Percentiles rank a stretch among this genome's conserved stretches.
Conservation (phyloP, 306 rosid species). For the Castanopsis chinensis region DNA sequence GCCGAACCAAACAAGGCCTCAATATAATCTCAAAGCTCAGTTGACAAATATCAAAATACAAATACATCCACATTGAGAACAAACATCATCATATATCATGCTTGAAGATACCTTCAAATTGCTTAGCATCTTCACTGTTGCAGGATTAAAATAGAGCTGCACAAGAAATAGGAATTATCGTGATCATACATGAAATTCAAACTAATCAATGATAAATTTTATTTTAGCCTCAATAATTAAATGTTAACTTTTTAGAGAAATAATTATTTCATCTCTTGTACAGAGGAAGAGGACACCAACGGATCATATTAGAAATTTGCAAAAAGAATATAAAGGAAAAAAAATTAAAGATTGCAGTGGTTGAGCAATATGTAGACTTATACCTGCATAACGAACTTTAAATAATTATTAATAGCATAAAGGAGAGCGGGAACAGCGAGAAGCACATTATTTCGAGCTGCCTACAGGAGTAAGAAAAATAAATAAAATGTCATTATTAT, state of each 20-base stretch:
- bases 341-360: background rate
- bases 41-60: background rate
- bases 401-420: background rate
- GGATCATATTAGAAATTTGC: background rate
- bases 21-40: background rate
- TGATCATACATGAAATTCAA: background rate
- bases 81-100: conserved; percentile 6
- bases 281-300: background rate
- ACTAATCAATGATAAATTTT: background rate
- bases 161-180: conserved; percentile 19
- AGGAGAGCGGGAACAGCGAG: conserved; percentile 1
- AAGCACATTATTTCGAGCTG: background rate
- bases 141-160: conserved; percentile 99
- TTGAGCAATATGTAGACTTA: background rate
- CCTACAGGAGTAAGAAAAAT: background rate
- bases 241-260: background rate
- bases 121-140: conserved; percentile 99
- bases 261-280: background rate
- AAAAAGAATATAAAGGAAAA: background rate
- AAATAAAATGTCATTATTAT: background rate
- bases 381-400: conserved; percentile 8
- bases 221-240: background rate
- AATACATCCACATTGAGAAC: conserved; percentile 13
- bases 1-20: too few species aligned
- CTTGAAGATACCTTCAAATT: conserved; percentile 78